Evolutionary conservation across 768 basidiomycete genomes (phyloP).

Genomic region (Russula emetica): DNA sequence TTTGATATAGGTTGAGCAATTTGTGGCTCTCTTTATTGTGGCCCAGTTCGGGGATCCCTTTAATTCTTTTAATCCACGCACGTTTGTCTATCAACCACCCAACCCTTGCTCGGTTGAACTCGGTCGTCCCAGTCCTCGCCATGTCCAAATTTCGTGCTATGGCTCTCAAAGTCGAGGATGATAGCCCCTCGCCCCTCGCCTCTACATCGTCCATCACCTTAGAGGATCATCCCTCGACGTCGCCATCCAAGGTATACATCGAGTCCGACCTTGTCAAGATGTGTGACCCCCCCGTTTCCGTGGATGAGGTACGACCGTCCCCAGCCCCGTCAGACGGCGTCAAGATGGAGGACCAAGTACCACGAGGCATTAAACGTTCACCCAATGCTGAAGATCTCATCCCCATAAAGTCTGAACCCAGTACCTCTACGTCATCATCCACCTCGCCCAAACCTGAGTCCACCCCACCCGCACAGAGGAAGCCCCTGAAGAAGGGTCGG

Average conservation of each 20-base stretch:
- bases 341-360: constrained; percentile 28
- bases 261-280: constrained; percentile 19
- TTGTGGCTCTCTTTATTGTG: constrained; percentile 15
- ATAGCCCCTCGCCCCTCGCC: constrained; percentile 14
- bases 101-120: constrained; percentile 15
- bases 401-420: constrained; percentile 32
- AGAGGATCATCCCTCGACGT: constrained; percentile 16
- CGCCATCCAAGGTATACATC: constrained; percentile 13
- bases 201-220: constrained; percentile 25
- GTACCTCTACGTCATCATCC: constrained; percentile 38
- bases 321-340: constrained; percentile 32
- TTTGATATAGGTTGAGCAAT: constrained; percentile 24
- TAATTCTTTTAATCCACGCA: constrained; percentile 8
- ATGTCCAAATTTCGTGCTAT: constrained; percentile 26
- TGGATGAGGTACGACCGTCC: constrained; percentile 30
- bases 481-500: constrained; percentile 36
- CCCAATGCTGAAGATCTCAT: constrained; percentile 33
- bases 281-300: constrained; percentile 21
- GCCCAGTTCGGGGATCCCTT: not conserved
- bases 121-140: constrained; percentile 5
- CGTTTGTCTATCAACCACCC: constrained; percentile 10
- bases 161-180: constrained; percentile 23
- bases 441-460: constrained; percentile 34
- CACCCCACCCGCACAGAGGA: constrained; percentile 25
- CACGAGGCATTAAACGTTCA: constrained; percentile 27